A percentile compares a stretch with the other conserved stretches of the same genome.
Conservation (phyloP, 441 rosid genomes). For the Lepidium campestre region DNA sequence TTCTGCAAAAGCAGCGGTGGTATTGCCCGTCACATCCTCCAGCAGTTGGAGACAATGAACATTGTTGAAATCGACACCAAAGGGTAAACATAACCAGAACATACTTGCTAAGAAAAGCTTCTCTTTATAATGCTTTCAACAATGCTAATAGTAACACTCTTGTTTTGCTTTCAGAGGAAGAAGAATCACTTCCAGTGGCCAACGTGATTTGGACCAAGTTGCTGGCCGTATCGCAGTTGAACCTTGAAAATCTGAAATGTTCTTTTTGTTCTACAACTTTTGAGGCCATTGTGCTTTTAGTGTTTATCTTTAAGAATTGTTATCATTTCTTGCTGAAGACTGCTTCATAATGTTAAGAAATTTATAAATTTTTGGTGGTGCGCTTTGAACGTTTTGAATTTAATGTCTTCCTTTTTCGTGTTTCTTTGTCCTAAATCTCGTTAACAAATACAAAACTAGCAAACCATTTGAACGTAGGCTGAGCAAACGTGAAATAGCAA, state of each 20-base stretch:
- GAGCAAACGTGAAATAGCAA: no score
- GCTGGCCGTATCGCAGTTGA: constrained; percentile 56
- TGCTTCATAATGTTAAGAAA: constrained; percentile 8
- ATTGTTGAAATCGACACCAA: constrained; percentile 63
- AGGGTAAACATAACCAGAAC: constrained; percentile 36
- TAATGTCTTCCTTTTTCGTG: neutral
- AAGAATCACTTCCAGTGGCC: constrained; percentile 68
- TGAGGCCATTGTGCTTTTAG: constrained; percentile 9
- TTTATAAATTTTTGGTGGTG: neutral
- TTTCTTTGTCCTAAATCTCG: neutral
- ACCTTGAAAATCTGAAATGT: constrained; percentile 16
- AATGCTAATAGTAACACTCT: neutral
- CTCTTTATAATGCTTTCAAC: neutral
- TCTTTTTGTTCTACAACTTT: constrained; percentile 18
- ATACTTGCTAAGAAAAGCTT: neutral
- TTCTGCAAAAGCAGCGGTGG: constrained; percentile 89
- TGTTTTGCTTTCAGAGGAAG: constrained; percentile 46
- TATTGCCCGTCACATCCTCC: constrained; percentile 78
- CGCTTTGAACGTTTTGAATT: neutral
- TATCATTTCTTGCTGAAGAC: constrained; percentile 12
- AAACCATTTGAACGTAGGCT: no score
- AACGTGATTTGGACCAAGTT: constrained; percentile 83
- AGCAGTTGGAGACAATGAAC: constrained; percentile 64
- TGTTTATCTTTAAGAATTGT: neutral
- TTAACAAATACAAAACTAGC: neutral